Conservation (phyloP, 2,329 filamentous ascomycete genomes). For the Lasiodiplodia sp. region DNA sequence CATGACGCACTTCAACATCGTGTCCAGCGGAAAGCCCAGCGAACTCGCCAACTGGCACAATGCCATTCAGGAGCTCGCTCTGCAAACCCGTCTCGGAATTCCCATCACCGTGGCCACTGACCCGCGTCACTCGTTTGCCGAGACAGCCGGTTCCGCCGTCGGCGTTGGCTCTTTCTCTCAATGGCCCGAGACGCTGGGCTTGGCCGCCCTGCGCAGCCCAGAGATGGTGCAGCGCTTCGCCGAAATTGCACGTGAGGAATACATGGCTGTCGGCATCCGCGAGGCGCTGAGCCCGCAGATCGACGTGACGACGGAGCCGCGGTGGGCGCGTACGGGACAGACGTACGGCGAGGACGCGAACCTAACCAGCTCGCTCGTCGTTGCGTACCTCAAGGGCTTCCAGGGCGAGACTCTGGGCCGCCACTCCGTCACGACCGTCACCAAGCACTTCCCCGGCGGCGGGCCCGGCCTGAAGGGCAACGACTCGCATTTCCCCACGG, state of each 20-base stretch:
- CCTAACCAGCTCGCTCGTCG: conserved; percentile 46
- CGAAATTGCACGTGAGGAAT: conserved; percentile 59
- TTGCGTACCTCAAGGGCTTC: conserved; percentile 58
- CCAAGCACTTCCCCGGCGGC: conserved; percentile 63
- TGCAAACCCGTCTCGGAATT: conserved; percentile 58
- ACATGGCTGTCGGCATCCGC: conserved; percentile 53
- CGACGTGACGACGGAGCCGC: conserved; percentile 60
- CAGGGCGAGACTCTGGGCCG: conserved; percentile 55
- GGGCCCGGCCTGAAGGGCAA: conserved; percentile 59
- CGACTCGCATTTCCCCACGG: conserved; percentile 61
- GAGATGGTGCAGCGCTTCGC: conserved; percentile 56
- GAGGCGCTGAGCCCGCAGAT: conserved; percentile 60
- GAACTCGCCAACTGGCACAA: conserved; percentile 55
- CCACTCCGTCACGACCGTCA: conserved; percentile 56
- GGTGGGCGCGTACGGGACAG: conserved; percentile 57
- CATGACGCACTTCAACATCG: conserved; percentile 58
- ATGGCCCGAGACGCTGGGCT: conserved; percentile 61
- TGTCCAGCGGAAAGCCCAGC: conserved; percentile 48
- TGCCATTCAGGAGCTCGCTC: conserved; percentile 50
- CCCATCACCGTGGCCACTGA: conserved; percentile 59
- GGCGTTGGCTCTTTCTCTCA: conserved; percentile 55
- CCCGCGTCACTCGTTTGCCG: conserved; percentile 56
- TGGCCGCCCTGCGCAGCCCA: conserved; percentile 58
- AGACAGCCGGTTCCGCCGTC: conserved; percentile 54
- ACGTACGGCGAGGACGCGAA: conserved; percentile 61